These are phyloP conservation scores for Flaveria sonorensis DNA, from an alignment of 129 eudicot species.

Conservation along the genomic window DNA sequence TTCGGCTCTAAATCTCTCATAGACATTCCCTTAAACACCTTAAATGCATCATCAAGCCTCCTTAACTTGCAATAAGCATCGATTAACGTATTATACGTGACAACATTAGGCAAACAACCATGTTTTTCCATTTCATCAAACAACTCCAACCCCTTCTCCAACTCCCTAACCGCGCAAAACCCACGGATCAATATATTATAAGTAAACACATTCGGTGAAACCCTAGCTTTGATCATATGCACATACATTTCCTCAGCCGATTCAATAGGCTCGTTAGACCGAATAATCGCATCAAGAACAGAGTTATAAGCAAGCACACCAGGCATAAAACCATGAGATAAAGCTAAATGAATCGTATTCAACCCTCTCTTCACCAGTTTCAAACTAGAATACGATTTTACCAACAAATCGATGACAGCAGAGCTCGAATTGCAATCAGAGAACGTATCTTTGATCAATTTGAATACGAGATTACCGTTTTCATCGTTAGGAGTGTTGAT, in stretches of 20 bases:
- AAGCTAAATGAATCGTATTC: conserved; percentile 58
- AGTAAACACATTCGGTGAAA: conserved; percentile 81
- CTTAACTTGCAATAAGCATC: conserved; percentile 71
- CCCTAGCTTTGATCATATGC: conserved; percentile 50
- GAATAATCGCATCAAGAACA: conserved; percentile 63
- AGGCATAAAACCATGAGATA: conserved; percentile 70
- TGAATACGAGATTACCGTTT: conserved; percentile 50
- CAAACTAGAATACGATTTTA: conserved; percentile 62
- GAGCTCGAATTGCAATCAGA: conserved; percentile 64
- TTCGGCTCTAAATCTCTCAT: conserved; percentile 59
- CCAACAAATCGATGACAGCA: conserved; percentile 80
- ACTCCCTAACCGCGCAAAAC: conserved; percentile 50
- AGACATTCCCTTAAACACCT: conserved; percentile 49
- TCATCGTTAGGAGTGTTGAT: conserved; percentile 22
- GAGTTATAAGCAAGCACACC: conserved; percentile 79
- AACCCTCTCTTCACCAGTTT: conserved; percentile 65
- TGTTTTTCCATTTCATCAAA: conserved; percentile 60
- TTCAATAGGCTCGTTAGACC: conserved; percentile 32
- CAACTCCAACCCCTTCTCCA: conserved; percentile 53
- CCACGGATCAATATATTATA: conserved; percentile 87
- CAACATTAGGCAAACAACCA: conserved; percentile 84
- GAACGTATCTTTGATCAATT: conserved; percentile 49
- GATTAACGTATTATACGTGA: conserved; percentile 79
- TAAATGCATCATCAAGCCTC: conserved; percentile 54
- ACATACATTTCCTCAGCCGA: conserved; percentile 50